phyloP scores from a whole-genome alignment of 192 early-diverging fungal genomes.

The Coemansia umbellata region DNA sequence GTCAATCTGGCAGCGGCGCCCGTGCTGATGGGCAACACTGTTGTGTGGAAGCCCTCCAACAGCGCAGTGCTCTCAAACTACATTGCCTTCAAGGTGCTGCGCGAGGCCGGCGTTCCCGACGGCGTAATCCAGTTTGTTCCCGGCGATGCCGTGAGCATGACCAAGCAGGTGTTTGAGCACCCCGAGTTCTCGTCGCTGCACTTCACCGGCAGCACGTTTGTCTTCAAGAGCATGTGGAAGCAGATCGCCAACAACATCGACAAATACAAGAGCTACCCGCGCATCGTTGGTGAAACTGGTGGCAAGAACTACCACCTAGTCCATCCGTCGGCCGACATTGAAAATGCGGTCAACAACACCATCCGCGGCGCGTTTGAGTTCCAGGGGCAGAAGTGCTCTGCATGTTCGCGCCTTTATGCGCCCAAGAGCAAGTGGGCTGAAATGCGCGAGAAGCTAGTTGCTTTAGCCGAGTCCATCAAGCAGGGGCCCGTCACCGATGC shows the following conservation, averaged over 20 bases:
- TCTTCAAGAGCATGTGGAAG: slow-evolving; percentile 93
- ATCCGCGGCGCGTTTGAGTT: slow-evolving; percentile 94
- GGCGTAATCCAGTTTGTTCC: slow-evolving; percentile 98
- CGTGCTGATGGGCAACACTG: slow-evolving; percentile 96
- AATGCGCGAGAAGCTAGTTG: slow-evolving; percentile 65
- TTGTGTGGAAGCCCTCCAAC: slow-evolving; percentile 95
- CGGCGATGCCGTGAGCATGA: slow-evolving; percentile 79
- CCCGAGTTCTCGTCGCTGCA: slow-evolving; percentile 95
- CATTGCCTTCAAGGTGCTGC: slow-evolving; percentile 82
- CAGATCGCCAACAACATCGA: slow-evolving; percentile 89
- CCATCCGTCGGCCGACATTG: slow-evolving; percentile 70
- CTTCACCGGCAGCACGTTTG: slow-evolving; percentile 90
- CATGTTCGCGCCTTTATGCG: slow-evolving; percentile 87
- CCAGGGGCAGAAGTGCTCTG: slow-evolving; percentile 98
- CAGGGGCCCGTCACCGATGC: slow-evolving; percentile 83
- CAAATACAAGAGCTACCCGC: slow-evolving; percentile 87
- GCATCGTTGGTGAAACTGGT: slow-evolving; percentile 98
- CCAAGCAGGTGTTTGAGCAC: slow-evolving; percentile 73
- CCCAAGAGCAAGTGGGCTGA: slow-evolving; percentile 77
- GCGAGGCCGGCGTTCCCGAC: slow-evolving; percentile 93
- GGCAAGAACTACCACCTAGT: slow-evolving; percentile 99
- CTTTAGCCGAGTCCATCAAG: slow-evolving; percentile 72
- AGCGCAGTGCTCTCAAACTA: slow-evolving; percentile 87
- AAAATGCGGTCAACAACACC: slow-evolving; percentile 80
- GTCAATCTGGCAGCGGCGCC: slow-evolving; percentile 91